Conservation (phyloP, 83 land plant species). For the Diphasiastrum complanatum region DNA sequence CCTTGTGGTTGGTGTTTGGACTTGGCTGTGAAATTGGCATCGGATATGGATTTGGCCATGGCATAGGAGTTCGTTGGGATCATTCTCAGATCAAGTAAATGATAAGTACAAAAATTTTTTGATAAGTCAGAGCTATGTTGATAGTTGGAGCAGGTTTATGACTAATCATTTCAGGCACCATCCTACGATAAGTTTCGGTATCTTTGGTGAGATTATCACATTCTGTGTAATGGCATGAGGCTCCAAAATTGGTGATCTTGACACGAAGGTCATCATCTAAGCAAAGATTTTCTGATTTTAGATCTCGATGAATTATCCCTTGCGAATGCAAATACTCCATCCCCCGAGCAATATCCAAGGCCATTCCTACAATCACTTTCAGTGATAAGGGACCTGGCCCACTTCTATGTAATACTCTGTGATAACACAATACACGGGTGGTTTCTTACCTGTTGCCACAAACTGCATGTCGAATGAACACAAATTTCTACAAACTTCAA, state of each 20-base stretch:
- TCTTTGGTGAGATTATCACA: neutral
- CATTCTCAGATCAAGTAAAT: too few relatives aligned
- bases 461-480: slow-evolving; percentile 38
- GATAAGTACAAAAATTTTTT: too few relatives aligned
- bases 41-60: too few relatives aligned
- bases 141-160: too few relatives aligned
- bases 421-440: slow-evolving; percentile 68
- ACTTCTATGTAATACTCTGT: slow-evolving; percentile 75
- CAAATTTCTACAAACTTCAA: neutral
- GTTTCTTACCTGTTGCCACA: slow-evolving; percentile 68
- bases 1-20: too few relatives aligned
- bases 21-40: too few relatives aligned
- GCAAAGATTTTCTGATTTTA: slow-evolving; percentile 75
- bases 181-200: too few relatives aligned
- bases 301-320: slow-evolving; percentile 76
- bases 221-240: neutral
- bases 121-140: too few relatives aligned
- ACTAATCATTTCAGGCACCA: too few relatives aligned
- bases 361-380: slow-evolving; percentile 47
- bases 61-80: too few relatives aligned
- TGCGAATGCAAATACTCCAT: slow-evolving; percentile 87
- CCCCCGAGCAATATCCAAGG: slow-evolving; percentile 69
- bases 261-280: slow-evolving; percentile 61
- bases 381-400: slow-evolving; percentile 57
- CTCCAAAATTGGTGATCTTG: slow-evolving; percentile 80